Base-by-base conservation (phyloP, 805 yeast genomes). In the Priceomyces medius region DNA sequence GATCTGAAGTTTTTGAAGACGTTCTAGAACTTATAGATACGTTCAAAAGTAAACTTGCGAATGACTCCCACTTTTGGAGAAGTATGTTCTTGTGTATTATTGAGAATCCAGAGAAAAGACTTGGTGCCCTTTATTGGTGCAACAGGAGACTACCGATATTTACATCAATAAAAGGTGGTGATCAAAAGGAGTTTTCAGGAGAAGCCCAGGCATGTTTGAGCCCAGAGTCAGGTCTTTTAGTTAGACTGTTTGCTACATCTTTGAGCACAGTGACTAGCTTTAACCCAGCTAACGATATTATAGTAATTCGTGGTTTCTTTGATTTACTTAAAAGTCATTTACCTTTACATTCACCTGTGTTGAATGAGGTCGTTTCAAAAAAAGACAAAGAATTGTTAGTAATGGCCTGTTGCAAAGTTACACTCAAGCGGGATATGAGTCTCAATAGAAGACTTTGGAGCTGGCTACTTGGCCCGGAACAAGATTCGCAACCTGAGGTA, bases 401-500 rank as follows among this genome's bases (percentile, higher is more conserved):
- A 13, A 67, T 83, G 61, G 70, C 80, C 7, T 83, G 89, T 28
- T 76, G 88, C 19, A 63, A 73, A 8, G 81, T 90, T 0, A 83
- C 93, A 2, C 66, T 88, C 33, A 79, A 84, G 34, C 83, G 82
- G 51, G 99, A 93, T 61, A 88, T 93, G 97, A 88, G 97, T 7
- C 73, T 93, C 44, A 93, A 93, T 60, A 75, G 99, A 61, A 76
- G 99, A 53, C 71, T 93, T 16, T 90, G 98, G 97, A 82, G 76
- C 44, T 93, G 97, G 95, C 66, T 93, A 6, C 62, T 91, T 20
- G 97, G 98, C 0, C 93, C 96, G 1, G 88, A 82, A 13, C 38
- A 35, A 2, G 58, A 56, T 2, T 12, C 43, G 14, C 42, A 41
- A 3, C 20, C 38, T n/a, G 49, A 43, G 5, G 39, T 42, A 9